phyloP scores from a whole-genome alignment of 805 yeast species.

The Saturnispora sekii region DNA sequence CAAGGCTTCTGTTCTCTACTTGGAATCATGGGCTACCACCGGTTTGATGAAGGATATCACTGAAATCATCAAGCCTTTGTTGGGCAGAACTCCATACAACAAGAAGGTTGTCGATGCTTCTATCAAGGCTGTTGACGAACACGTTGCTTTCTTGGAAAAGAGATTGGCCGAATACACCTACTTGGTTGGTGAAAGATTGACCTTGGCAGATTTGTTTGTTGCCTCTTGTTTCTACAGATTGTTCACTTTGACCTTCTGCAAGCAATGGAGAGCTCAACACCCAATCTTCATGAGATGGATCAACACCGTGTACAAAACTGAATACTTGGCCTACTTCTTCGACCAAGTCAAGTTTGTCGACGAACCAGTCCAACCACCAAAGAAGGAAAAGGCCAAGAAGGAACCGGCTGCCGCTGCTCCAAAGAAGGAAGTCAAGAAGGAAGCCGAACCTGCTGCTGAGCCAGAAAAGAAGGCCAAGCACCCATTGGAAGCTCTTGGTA shows the following conservation, averaged over 20 bases:
- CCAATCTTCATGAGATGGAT: conserved; percentile 49
- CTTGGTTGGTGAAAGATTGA: conserved; percentile 38
- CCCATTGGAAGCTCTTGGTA: conserved; percentile 81
- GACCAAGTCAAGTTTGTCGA: conserved; percentile 49
- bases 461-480: conserved; percentile 73
- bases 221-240: conserved; percentile 39
- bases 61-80: conserved; percentile 46
- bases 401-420: conserved; percentile 20
- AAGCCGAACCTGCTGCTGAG: conserved; percentile 26
- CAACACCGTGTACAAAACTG: conserved; percentile 34
- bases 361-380: conserved; percentile 55
- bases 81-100: conserved; percentile 67
- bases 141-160: conserved; percentile 45
- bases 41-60: conserved; percentile 47
- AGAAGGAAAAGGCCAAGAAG: conserved; percentile 53
- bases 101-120: conserved; percentile 41
- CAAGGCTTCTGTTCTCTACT: conserved; percentile 57
- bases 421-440: conserved; percentile 33
- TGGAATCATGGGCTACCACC: conserved; percentile 68
- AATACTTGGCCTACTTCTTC: conserved; percentile 38
- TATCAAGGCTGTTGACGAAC: conserved; percentile 29
- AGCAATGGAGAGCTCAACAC: conserved; percentile 40
- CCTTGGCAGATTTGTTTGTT: conserved; percentile 36
- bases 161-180: conserved; percentile 35
- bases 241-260: conserved; percentile 37